A percentile compares a stretch with the other conserved stretches of the same genome.
Evolutionary conservation across 83 land plant species (phyloP).

Genomic region (Diphasiastrum complanatum): DNA sequence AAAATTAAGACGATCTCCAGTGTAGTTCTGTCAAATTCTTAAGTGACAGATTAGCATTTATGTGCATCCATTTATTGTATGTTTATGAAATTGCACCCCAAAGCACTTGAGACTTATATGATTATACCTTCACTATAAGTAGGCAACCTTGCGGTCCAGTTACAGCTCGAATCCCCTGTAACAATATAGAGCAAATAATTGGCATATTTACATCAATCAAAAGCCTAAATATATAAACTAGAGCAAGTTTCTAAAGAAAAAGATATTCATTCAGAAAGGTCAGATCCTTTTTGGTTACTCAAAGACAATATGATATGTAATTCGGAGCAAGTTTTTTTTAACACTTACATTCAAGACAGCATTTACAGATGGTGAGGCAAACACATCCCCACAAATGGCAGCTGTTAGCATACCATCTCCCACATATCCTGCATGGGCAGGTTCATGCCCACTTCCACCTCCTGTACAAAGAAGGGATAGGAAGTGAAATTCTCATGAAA

Average conservation of each 20-base stretch:
- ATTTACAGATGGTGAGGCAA: slow-evolving; percentile 83
- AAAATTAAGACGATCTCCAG: slow-evolving; percentile 92
- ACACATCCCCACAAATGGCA: slow-evolving; percentile 95
- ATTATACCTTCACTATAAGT: slow-evolving; percentile 80
- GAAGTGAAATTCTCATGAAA: too few relatives aligned
- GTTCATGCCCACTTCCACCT: slow-evolving; percentile 99
- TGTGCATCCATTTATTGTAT: too few relatives aligned
- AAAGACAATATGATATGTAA: not conserved
- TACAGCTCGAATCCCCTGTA: slow-evolving; percentile 87
- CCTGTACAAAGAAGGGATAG: slow-evolving; percentile 41
- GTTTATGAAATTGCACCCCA: too few relatives aligned
- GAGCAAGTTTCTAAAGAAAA: not conserved
- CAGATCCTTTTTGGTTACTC: too few relatives aligned
- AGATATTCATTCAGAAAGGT: too few relatives aligned
- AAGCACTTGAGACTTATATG: too few relatives aligned
- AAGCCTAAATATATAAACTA: not conserved
- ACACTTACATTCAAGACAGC: slow-evolving; percentile 73
- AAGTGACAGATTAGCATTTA: too few relatives aligned
- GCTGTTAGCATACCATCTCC: slow-evolving; percentile 97
- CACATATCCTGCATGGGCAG: slow-evolving; percentile 98
- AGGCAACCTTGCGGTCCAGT: slow-evolving; percentile 89
- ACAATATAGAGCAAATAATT: not conserved
- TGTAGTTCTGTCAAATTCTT: slow-evolving; percentile 70
- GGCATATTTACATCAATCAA: not conserved
- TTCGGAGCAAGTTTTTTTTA: not conserved